Evolutionary conservation across 208 protist species (phyloP), one percentile per base, ranked within the genome.

Genomic region (Acanthamoeba triangularis): DNA sequence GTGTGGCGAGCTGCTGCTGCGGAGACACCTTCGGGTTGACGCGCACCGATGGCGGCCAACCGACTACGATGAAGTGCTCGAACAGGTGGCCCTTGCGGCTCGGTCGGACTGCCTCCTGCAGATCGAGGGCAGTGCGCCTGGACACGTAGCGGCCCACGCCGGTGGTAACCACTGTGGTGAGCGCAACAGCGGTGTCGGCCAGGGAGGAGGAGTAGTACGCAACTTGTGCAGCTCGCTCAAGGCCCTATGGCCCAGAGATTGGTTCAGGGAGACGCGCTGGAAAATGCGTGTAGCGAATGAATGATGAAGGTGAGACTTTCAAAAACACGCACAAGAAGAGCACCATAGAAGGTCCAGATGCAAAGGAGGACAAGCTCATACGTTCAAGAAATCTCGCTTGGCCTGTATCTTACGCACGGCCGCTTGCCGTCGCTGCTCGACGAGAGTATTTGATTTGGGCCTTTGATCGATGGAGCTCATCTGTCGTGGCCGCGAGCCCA

Each of bases 311-410:
- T 20, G 65, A 20, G 20, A 20, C 30, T 72, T 28, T 14, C 18
- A 72, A 72, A 35, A 37, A 72, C 2, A 72, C 2, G 65, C 37
- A 4, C 37, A 41, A 41, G 3, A 41, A 41, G 37, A 41, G 37
- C 37, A n/a, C n/a, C n/a, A 3, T 41, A 41, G 37, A 41, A 41
- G 37, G 37, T 41, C 37, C 13, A 11, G 13, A 74, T 16, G 28
- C 10, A 37, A 78, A 47, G 30, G 69, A n/a, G 69, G n/a, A 44
- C 28, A 14, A 78, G 6, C n/a, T 69, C 7, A n/a, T 78, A 78
- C 69, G 30, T 78, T 78, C 23, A 78, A n/a, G 30, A 78, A 78
- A 78, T 78, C 69, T 28, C 30, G 69, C 37, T 78, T 78, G 30
- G 69, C 69, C 37, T 78, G 69, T 25, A 78, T 30, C 37, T 78